These are phyloP conservation scores for Didymella sp. DNA, from an alignment of 2,329 filamentous ascomycete genomes.

Conservation along the genomic window DNA sequence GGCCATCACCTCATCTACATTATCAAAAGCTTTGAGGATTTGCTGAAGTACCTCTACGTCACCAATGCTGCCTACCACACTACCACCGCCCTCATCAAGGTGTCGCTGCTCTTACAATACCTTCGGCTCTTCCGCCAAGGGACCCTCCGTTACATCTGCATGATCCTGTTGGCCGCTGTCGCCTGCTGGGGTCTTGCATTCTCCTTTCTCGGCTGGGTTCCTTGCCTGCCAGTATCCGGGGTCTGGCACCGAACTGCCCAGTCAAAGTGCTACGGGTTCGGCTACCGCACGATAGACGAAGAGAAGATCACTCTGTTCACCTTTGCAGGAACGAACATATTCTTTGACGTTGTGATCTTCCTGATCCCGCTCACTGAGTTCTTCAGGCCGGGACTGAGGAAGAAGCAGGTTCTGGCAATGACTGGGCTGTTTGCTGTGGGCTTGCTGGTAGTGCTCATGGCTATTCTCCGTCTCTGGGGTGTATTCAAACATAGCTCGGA, in stretches of 20 bases:
- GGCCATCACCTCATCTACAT: slow-evolving; percentile 39
- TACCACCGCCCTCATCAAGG: slow-evolving; percentile 42
- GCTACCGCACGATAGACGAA: slow-evolving; percentile 15
- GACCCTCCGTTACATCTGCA: slow-evolving; percentile 23
- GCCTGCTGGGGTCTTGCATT: slow-evolving; percentile 38
- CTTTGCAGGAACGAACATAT: slow-evolving; percentile 37
- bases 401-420: slow-evolving; percentile 32
- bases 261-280: slow-evolving; percentile 30
- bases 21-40: slow-evolving; percentile 16
- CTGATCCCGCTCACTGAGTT: slow-evolving; percentile 31
- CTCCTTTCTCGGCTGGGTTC: slow-evolving; percentile 42
- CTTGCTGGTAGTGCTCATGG: slow-evolving; percentile 39
- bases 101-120: slow-evolving; percentile 47
- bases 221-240: slow-evolving; percentile 34
- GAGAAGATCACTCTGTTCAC: slow-evolving; percentile 20
- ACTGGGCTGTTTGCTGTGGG: slow-evolving; percentile 35
- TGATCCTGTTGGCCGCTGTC: slow-evolving; percentile 27
- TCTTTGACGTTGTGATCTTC: slow-evolving; percentile 37
- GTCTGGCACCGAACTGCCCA: slow-evolving; percentile 31
- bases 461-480: slow-evolving; percentile 40
- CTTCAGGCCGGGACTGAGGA: slow-evolving; percentile 24
- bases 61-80: slow-evolving; percentile 38
- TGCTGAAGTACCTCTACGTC: slow-evolving; percentile 37
- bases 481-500: slow-evolving; percentile 27
- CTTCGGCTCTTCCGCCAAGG: slow-evolving; percentile 41